phyloP scores from a whole-genome alignment of 805 yeast genomes.

The Tetrapisispora namnaoensis region DNA sequence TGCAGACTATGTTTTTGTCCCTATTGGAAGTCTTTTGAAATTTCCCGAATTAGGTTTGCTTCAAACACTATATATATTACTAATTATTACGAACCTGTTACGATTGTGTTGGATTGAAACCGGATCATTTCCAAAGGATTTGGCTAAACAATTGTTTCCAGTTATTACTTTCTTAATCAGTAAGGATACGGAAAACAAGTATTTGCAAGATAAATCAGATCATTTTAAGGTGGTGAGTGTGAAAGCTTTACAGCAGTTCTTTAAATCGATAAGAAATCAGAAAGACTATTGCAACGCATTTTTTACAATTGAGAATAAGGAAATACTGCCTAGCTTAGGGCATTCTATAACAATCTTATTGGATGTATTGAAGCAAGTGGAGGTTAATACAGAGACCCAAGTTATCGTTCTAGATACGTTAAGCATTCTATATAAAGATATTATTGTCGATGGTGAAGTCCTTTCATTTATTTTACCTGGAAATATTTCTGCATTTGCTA shows the following conservation, averaged over 20 bases:
- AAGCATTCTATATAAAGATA: slow-evolving; percentile 25
- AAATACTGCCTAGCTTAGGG: slow-evolving; percentile 37
- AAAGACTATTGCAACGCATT: slow-evolving; percentile 8
- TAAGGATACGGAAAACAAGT: slow-evolving; percentile 18
- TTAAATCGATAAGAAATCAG: slow-evolving; percentile 29
- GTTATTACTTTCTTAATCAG: slow-evolving; percentile 36
- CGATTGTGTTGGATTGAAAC: slow-evolving; percentile 37
- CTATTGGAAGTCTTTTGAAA: slow-evolving; percentile 44
- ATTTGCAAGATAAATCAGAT: slow-evolving; percentile 23
- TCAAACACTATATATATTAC: slow-evolving; percentile 37
- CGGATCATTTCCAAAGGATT: slow-evolving; percentile 29
- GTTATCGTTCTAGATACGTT: slow-evolving; percentile 29
- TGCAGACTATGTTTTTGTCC: slow-evolving; percentile 56
- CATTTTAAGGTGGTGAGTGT: slow-evolving; percentile 33
- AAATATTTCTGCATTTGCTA: slow-evolving; percentile 37
- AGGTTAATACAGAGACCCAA: slow-evolving; percentile 25
- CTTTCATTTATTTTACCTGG: slow-evolving; percentile 44
- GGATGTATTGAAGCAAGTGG: slow-evolving; percentile 24
- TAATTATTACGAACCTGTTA: slow-evolving; percentile 37
- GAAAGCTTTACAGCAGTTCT: slow-evolving; percentile 22
- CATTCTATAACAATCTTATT: slow-evolving; percentile 39
- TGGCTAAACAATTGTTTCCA: slow-evolving; percentile 40
- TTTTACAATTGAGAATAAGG: slow-evolving; percentile 11
- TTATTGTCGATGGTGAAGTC: slow-evolving; percentile 38
- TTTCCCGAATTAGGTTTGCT: slow-evolving; percentile 38